These are phyloP conservation scores for Sonneratia alba DNA, from an alignment of 345 rosid species.

Conservation along the genomic window DNA sequence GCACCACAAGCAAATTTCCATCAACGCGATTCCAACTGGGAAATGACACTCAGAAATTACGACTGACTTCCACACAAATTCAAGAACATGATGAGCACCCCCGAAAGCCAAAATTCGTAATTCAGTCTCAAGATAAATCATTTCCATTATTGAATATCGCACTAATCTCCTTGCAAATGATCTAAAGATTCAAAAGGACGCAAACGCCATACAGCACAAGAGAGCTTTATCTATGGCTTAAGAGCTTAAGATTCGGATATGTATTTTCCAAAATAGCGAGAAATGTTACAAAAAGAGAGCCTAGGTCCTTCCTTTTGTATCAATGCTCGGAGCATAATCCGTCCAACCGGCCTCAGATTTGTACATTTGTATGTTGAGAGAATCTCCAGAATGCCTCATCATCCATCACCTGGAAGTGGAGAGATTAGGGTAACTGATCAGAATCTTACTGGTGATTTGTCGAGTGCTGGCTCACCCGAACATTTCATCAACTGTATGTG, in stretches of 20 bases:
- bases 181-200: background rate
- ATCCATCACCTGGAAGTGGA: background rate
- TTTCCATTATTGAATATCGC: too few species aligned
- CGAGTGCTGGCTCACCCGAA: background rate
- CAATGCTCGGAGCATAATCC: background rate
- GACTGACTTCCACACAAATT: too few species aligned
- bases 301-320: background rate
- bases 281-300: background rate
- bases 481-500: background rate
- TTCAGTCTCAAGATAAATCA: too few species aligned
- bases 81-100: too few species aligned
- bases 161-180: background rate
- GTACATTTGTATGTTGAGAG: background rate
- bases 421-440: background rate
- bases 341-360: background rate
- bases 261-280: background rate
- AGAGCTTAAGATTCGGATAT: background rate
- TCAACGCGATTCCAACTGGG: too few species aligned
- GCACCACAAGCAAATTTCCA: too few species aligned
- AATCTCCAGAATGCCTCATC: background rate
- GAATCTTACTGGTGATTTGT: background rate
- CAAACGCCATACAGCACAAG: too few species aligned
- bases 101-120: too few species aligned
- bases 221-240: background rate
- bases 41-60: too few species aligned